These are phyloP conservation scores for Santalum album DNA, from an alignment of 164 flowering plant genomes.

Conservation along the genomic window DNA sequence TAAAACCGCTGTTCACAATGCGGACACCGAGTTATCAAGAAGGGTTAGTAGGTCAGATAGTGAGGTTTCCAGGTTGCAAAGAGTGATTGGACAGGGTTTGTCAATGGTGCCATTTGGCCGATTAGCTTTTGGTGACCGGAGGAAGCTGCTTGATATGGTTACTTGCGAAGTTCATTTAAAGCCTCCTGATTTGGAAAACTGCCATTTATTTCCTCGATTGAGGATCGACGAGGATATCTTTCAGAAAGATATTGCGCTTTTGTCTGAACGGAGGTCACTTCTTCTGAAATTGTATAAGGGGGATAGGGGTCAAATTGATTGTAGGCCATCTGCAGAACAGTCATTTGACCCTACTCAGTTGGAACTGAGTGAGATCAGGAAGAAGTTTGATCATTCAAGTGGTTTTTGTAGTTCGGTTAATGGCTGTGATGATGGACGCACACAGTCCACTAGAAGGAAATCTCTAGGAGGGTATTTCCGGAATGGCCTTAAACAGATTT, in stretches of 20 bases:
- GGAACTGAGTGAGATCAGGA: constrained; percentile 38
- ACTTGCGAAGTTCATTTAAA: constrained; percentile 39
- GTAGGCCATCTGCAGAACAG: constrained; percentile 18
- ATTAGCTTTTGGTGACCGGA: constrained; percentile 70
- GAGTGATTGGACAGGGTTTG: constrained; percentile 24
- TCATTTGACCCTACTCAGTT: constrained; percentile 32
- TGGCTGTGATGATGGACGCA: constrained; percentile 23
- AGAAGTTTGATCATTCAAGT: constrained; percentile 28
- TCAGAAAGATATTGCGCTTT: constrained; percentile 26
- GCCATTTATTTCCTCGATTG: constrained; percentile 44
- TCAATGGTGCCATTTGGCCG: constrained; percentile 43
- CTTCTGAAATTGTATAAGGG: constrained; percentile 39
- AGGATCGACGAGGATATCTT: constrained; percentile 30
- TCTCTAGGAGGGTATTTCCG: constrained; percentile 44
- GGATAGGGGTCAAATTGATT: constrained; percentile 25
- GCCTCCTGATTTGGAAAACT: constrained; percentile 31
- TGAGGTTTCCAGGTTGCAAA: constrained; percentile 39
- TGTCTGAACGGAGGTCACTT: constrained; percentile 40
- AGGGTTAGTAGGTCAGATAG: constrained; percentile 31
- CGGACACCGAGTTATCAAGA: constrained; percentile 25
- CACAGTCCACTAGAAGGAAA: constrained; percentile 31
- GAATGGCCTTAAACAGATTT: constrained; percentile 45
- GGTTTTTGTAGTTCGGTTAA: constrained; percentile 16
- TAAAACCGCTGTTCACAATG: constrained; percentile 28
- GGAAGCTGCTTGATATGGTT: constrained; percentile 59